A percentile compares a stretch with the other conserved stretches of the same genome.
Evolutionary conservation across 495 filamentous ascomycete genomes (phyloP).

Genomic region (Penicillium herquei): DNA sequence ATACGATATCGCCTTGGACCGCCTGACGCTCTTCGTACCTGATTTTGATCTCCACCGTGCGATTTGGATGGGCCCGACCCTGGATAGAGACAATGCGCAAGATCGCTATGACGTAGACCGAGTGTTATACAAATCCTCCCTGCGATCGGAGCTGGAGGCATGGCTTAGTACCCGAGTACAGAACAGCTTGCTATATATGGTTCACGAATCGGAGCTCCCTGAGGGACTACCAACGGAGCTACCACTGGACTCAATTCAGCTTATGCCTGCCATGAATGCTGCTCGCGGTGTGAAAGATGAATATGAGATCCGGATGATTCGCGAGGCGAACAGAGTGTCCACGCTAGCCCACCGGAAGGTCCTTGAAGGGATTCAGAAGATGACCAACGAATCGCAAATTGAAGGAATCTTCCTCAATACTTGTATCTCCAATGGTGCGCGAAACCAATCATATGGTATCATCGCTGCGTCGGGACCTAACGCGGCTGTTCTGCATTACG

Average conservation of each 20-base stretch:
- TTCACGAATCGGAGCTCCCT: conserved; percentile 38
- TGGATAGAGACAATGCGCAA: conserved; percentile 70
- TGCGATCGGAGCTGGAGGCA: conserved; percentile 57
- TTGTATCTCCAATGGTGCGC: conserved; percentile 69
- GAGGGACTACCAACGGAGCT: conserved; percentile 56
- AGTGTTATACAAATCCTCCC: conserved; percentile 61
- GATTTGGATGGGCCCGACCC: conserved; percentile 91
- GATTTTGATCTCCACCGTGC: conserved; percentile 83
- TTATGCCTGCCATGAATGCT: conserved; percentile 67
- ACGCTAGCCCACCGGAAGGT: conserved; percentile 70
- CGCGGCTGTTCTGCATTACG: conserved; percentile 83
- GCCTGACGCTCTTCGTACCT: conserved; percentile 87
- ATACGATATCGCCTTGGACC: conserved; percentile 71
- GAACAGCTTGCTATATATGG: conserved; percentile 34
- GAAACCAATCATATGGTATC: conserved; percentile 78
- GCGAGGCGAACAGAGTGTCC: conserved; percentile 74
- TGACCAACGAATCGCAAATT: conserved; percentile 78
- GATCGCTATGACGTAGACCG: conserved; percentile 75
- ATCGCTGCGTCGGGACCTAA: conserved; percentile 80
- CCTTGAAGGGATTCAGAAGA: conserved; percentile 54
- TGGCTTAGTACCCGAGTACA: conserved; percentile 60
- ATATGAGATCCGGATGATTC: conserved; percentile 77
- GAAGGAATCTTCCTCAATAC: conserved; percentile 71
- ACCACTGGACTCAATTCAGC: conserved; percentile 29
- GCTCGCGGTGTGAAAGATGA: conserved; percentile 74